Evolutionary conservation across 805 yeast genomes (phyloP), one percentile per base, ranked within the genome.

Genomic region (Pichia rugopelliculosa): DNA sequence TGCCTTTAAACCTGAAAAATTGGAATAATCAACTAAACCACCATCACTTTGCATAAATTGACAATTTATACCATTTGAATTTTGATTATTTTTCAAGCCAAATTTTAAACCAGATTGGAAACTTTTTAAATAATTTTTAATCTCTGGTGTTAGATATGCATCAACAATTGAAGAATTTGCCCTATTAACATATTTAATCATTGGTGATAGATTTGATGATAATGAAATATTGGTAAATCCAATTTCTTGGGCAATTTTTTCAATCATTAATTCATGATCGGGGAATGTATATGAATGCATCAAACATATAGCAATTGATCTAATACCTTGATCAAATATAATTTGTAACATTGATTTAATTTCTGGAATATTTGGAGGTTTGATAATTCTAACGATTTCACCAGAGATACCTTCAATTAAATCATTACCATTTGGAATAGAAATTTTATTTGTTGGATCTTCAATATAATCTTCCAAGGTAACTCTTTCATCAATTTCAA

Each of bases 31-130:
- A 21, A 90, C 89, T 50, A 91, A 74, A 3, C 98, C 98, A 49
- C 98, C 98, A 63, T 91, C 96, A 12, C 96, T 86, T 66, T 91
- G 96, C 98, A 91, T 91, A 65, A 91, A 91, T 55, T 84, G 82
- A 50, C 87, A 77, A 51, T 71, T 69, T 38, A 75, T 76, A 6
- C 82, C 82, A 12, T 61, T 59, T 20, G 60, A 61, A n/a, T 57
- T 51, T 49, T 66, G 56, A 49, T 49, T 46, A 11, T 68, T 67
- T 13, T 69, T 69, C 10, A 75, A 62, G 1, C 79, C 79, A 41
- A 77, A 76, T 21, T 65, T 65, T 50, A 87, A 72, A 4, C 93
- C 93, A 2, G 70, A 58, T 44, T 78, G 76, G 56, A 87, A 82
- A 17, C 80, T 76, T 17, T 69, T 59, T 36, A 86, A 64, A 59